Percentiles rank a stretch among this genome's conserved stretches.
phyloP scores from a whole-genome alignment of 2,329 filamentous ascomycete species.

The Fusarium sp. region DNA sequence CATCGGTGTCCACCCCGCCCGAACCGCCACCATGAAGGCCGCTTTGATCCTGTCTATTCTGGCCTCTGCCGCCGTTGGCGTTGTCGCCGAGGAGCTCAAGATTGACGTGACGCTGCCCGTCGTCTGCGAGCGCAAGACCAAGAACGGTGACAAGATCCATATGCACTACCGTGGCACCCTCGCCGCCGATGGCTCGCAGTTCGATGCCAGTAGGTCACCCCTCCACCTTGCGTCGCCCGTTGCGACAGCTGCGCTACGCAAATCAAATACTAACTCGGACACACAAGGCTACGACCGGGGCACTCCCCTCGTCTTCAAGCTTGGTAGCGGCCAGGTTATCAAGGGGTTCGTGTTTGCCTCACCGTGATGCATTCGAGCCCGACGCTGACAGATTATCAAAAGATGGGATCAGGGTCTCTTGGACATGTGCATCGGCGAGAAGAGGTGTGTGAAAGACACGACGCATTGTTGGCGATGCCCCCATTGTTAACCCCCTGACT shows the following conservation, averaged over 20 bases:
- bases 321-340: conserved; percentile 88
- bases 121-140: conserved; percentile 82
- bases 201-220: conserved; percentile 75
- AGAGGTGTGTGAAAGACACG: conserved; percentile 61
- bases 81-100: conserved; percentile 71
- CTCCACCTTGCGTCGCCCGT: conserved; percentile 12
- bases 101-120: conserved; percentile 80
- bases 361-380: conserved; percentile 9
- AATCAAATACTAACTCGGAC: conserved; percentile 19
- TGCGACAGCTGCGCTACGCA: not conserved
- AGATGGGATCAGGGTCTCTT: conserved; percentile 89
- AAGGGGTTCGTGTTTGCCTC: conserved; percentile 70
- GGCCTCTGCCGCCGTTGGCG: conserved; percentile 61
- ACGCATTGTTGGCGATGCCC: not conserved
- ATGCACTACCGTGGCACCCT: conserved; percentile 93
- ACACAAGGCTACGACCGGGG: conserved; percentile 76
- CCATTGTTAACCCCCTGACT: conserved; percentile 23
- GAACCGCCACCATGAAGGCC: conserved; percentile 58
- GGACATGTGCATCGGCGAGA: conserved; percentile 97
- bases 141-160: conserved; percentile 80
- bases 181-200: conserved; percentile 76
- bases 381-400: conserved; percentile 47
- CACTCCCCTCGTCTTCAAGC: conserved; percentile 78
- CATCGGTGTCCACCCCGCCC: conserved; percentile 20
- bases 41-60: conserved; percentile 61